phyloP scores from a whole-genome alignment of 371 early-diverging fungal genomes.

The Saksenaea oblongispora region DNA sequence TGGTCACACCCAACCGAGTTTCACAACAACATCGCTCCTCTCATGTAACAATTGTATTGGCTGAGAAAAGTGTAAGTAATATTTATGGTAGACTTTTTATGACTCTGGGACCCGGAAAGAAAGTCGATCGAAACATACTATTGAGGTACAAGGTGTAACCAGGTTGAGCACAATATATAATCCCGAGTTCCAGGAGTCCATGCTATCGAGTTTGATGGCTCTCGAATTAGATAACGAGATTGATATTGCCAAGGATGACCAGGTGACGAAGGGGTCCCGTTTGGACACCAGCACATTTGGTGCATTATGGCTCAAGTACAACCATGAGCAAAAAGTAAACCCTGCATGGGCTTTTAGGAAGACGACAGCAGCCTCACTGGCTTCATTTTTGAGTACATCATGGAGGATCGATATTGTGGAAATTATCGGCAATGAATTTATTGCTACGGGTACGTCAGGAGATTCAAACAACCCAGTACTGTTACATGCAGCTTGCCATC shows the following conservation, averaged over 20 bases:
- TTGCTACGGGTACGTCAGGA: conserved; percentile 14
- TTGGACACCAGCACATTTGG: conserved; percentile 17
- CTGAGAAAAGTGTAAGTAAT: not conserved
- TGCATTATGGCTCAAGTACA: conserved; percentile 24
- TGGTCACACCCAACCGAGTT: not conserved
- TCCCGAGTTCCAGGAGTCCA: conserved; percentile 8
- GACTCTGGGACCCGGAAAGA: not conserved
- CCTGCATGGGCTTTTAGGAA: not conserved
- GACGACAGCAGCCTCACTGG: conserved; percentile 4
- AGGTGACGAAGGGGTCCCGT: too few species aligned
- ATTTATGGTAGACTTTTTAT: not conserved
- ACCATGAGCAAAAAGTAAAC: conserved; percentile 14
- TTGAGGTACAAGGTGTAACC: not conserved
- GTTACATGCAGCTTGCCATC: conserved; percentile 19
- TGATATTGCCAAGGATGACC: not conserved
- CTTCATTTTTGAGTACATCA: not conserved
- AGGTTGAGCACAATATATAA: not conserved
- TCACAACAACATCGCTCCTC: not conserved
- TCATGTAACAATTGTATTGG: not conserved
- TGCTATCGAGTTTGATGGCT: conserved; percentile 28
- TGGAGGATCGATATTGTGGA: conserved; percentile 27
- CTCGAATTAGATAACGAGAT: conserved; percentile 16
- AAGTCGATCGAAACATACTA: not conserved
- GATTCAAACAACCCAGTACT: conserved; percentile 2
- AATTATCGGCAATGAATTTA: conserved; percentile 37